Evolutionary conservation across 2,329 filamentous ascomycete genomes (phyloP), one percentile per base, ranked within the genome.

Genomic region (Chaetomiaceae sp.): DNA sequence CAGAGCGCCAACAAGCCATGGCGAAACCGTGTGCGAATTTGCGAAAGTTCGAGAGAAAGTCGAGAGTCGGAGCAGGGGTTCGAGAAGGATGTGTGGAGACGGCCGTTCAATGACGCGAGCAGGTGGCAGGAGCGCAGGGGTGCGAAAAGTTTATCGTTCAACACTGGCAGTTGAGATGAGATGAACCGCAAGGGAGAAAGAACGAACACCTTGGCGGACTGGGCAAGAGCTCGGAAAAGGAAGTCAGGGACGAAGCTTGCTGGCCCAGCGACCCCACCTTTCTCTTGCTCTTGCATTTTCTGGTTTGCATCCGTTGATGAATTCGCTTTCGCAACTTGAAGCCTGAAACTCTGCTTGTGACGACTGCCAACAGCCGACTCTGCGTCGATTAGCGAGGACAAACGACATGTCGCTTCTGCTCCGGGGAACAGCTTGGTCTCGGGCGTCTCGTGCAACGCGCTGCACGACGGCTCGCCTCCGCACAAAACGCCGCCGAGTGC

Each of bases 401-500:
- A 43, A 29, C 40, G 25, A 11, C 40, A 43, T n/a, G 27, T 31
- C 40, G 25, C 40, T 31, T 31, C 15, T 43, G 23, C 5, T 27
- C 27, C 8, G 22, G 39, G 39, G 22, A 42, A 42, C 22, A 25
- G 39, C 39, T 25, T 42, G 39, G 27, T 27, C 29, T 27, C 17
- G 11, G 11, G 17, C 31, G 25, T 27, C 17, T 27, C 47, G 27
- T 36, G 27, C 43, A n/a, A 23, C 47, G 29, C n/a, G 12, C 15
- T 17, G 50, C 40, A 37, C 43, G 51, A 58, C 46, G 27, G 31
- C 22, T 31, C 43, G 46, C 56, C 56, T 59, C 55, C 54, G 56
- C 56, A 57, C 58, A 48, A 39, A 51, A 50, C 31, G 51, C 56
- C 54, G 39, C 57, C 59, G 54, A 56, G 31, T 61, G 54, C 52